These are phyloP conservation scores for Boletus subparvulus DNA, from an alignment of 768 basidiomycete species.

Conservation along the genomic window DNA sequence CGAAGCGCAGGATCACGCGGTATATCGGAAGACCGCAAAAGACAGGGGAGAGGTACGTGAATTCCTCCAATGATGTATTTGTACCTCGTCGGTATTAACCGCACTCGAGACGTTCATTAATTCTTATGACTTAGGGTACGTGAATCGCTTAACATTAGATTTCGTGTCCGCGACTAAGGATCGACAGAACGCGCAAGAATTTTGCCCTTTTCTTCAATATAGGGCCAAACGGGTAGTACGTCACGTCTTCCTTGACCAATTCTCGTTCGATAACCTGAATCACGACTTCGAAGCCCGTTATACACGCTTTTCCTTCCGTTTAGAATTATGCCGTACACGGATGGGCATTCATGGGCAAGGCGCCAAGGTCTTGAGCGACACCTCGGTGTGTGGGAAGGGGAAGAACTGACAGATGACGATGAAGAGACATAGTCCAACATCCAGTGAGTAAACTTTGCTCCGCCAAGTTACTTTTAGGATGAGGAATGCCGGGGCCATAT, in stretches of 20 bases:
- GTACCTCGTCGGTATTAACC: neutral
- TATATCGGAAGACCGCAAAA: slow-evolving; percentile 70
- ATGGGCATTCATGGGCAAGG: slow-evolving; percentile 82
- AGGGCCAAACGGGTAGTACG: slow-evolving; percentile 78
- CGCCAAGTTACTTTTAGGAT: slow-evolving; percentile 36
- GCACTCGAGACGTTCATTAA: slow-evolving; percentile 71
- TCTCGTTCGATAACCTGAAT: neutral
- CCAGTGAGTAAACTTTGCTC: slow-evolving; percentile 3
- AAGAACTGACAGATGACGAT: slow-evolving; percentile 84
- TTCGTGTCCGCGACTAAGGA: neutral
- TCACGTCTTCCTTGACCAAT: slow-evolving; percentile 17
- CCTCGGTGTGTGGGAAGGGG: slow-evolving; percentile 64
- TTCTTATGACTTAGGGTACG: slow-evolving; percentile 86
- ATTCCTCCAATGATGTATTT: neutral
- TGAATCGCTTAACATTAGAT: neutral
- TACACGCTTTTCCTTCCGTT: slow-evolving; percentile 83
- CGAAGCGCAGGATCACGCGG: slow-evolving; percentile 83
- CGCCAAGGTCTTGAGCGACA: slow-evolving; percentile 62
- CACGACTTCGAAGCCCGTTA: slow-evolving; percentile 49
- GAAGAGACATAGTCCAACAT: slow-evolving; percentile 18
- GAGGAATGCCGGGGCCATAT: slow-evolving; percentile 79
- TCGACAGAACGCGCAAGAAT: slow-evolving; percentile 53
- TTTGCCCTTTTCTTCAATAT: slow-evolving; percentile 86
- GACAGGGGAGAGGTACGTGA: slow-evolving; percentile 62
- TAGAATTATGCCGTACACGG: slow-evolving; percentile 75